phyloP scores from a whole-genome alignment of 1,284 basidiomycete genomes.

The Wallemia ichthyophaga region DNA sequence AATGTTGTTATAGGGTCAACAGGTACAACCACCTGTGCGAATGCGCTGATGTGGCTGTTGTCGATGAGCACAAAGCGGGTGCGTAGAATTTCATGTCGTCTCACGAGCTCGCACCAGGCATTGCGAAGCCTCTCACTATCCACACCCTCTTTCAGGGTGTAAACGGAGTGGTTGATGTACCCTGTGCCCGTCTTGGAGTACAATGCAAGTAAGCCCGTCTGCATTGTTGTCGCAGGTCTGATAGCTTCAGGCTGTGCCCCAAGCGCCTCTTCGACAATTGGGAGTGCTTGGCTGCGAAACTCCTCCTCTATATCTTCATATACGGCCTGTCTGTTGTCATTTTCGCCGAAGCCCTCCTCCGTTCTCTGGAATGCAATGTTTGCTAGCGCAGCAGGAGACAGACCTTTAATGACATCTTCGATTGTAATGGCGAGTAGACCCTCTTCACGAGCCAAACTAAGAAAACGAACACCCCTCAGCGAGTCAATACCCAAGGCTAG shows the following conservation, averaged over 20 bases:
- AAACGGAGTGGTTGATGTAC: neutral
- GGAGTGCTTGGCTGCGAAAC: neutral
- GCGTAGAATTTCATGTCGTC: neutral
- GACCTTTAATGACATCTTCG: slow-evolving; percentile 2
- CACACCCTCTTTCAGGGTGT: neutral
- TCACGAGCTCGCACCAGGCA: neutral
- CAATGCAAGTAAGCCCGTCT: neutral
- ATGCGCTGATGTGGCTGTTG: neutral
- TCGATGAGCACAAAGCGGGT: neutral
- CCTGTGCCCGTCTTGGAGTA: neutral
- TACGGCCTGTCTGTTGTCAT: neutral
- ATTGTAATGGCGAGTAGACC: neutral
- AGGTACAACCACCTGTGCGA: neutral
- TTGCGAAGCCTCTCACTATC: neutral
- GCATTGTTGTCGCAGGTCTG: neutral
- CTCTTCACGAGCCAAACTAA: neutral
- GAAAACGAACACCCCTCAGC: neutral
- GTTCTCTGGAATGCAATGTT: neutral
- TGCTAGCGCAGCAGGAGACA: neutral
- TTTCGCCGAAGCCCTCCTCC: neutral
- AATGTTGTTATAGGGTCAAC: neutral
- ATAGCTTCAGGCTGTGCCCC: neutral
- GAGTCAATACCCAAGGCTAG: neutral
- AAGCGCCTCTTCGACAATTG: neutral
- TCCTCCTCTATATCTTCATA: neutral